Percentiles rank a stretch among this genome's conserved stretches.
Conservation (phyloP, 805 yeast genomes). For the Wickerhamiella bombiphila region DNA sequence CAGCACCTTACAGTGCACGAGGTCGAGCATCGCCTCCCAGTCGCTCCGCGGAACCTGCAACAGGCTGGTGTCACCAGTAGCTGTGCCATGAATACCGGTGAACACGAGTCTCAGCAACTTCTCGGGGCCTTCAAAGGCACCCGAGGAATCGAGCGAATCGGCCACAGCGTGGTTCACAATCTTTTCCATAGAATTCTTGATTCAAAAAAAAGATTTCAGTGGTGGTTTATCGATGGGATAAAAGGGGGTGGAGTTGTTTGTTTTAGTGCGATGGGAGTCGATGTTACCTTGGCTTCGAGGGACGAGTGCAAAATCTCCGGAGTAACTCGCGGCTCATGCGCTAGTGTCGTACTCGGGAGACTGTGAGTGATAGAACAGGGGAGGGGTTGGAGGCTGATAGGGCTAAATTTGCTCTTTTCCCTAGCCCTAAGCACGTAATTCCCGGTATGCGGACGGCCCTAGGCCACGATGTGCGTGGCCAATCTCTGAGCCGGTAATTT, state of each 20-base stretch:
- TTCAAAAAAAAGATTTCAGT: neutral
- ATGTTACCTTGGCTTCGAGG: slow-evolving; percentile 16
- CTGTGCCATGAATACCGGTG: slow-evolving; percentile 4
- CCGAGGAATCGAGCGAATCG: slow-evolving; percentile 67
- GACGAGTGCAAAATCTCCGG: slow-evolving; percentile 14
- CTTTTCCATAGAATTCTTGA: slow-evolving; percentile 7
- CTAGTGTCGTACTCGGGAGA: too few species aligned
- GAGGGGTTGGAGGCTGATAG: too few species aligned
- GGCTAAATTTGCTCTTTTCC: too few species aligned
- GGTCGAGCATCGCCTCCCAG: slow-evolving; percentile 62
- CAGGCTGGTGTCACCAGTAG: slow-evolving; percentile 23
- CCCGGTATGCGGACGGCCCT: too few species aligned
- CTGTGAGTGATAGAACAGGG: too few species aligned
- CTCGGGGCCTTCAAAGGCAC: slow-evolving; percentile 96
- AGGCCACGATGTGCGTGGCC: too few species aligned
- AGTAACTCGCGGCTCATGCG: slow-evolving; percentile 14
- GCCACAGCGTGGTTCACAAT: slow-evolving; percentile 70
- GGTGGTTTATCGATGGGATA: slow-evolving; percentile 5
- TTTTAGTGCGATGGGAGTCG: slow-evolving; percentile 4
- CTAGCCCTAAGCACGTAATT: too few species aligned
- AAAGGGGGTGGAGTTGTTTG: slow-evolving; percentile 3
- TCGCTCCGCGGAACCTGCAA: slow-evolving; percentile 47
- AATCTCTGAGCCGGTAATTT: neutral
- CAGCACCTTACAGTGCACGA: slow-evolving; percentile 77
- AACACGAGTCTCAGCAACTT: slow-evolving; percentile 86